Evolutionary conservation across 352 stramenopile species (phyloP).

Genomic region (Phytophthora sp.): DNA sequence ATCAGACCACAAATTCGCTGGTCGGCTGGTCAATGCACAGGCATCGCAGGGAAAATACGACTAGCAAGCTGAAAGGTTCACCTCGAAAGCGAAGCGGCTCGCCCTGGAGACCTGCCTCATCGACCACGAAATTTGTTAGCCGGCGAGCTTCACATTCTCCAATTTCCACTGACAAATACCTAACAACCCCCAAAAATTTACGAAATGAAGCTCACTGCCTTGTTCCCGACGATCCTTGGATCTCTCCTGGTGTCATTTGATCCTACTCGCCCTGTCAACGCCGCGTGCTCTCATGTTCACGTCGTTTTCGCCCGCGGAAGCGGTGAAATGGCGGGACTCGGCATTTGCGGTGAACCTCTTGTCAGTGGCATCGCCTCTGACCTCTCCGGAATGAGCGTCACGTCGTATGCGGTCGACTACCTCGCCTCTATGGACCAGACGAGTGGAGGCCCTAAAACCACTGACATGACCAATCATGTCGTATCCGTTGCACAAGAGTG

Average conservation of each 20-base stretch:
- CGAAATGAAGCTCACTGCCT: background rate
- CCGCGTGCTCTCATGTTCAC: constrained; percentile 25
- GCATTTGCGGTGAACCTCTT: constrained; percentile 34
- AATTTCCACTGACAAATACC: constrained; percentile 15
- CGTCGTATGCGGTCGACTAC: constrained; percentile 41
- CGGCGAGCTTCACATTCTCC: constrained; percentile 7
- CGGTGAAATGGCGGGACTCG: constrained; percentile 29
- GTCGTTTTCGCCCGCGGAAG: constrained; percentile 17
- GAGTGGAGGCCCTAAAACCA: constrained; percentile 31
- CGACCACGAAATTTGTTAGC: constrained; percentile 2
- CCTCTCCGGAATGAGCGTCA: constrained; percentile 37
- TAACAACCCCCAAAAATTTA: background rate
- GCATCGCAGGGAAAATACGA: constrained; percentile 8
- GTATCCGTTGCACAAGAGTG: constrained; percentile 33
- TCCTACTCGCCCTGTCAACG: background rate
- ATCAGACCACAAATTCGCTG: constrained; percentile 12
- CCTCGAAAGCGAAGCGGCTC: background rate
- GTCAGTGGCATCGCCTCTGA: constrained; percentile 29
- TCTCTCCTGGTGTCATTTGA: background rate
- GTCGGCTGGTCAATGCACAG: constrained; percentile 6
- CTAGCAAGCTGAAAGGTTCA: constrained; percentile 18
- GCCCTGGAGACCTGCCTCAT: background rate
- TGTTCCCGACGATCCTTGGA: constrained; percentile 2
- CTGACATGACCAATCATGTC: constrained; percentile 45
- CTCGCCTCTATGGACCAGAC: constrained; percentile 25